These are phyloP conservation scores for Agapanthus africanus DNA, from an alignment of 106 monocot genomes.

Conservation along the genomic window DNA sequence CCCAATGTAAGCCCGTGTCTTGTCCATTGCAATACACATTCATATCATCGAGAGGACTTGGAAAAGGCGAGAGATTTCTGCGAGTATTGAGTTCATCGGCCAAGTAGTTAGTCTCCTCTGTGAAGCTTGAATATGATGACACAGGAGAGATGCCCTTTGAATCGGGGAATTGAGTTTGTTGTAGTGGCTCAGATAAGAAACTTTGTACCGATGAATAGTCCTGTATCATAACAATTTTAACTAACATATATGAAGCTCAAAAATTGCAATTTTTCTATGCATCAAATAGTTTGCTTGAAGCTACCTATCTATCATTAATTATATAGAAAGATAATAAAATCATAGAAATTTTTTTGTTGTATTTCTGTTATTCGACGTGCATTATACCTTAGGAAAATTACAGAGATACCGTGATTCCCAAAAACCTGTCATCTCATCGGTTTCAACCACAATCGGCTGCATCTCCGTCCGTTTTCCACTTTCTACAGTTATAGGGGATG, in stretches of 20 bases:
- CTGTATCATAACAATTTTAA: slow-evolving; percentile 1
- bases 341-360: no score
- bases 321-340: no score
- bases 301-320: no score
- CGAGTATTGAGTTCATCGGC: slow-evolving; percentile 9
- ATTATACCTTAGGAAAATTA: slow-evolving; percentile 15
- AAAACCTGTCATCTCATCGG: slow-evolving; percentile 1
- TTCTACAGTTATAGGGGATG: slow-evolving; percentile 5
- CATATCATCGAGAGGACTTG: slow-evolving; percentile 12
- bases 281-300: no score
- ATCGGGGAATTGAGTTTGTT: background rate
- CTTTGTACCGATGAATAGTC: background rate
- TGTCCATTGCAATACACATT: slow-evolving; percentile 6
- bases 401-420: slow-evolving; percentile 2
- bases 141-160: slow-evolving; percentile 8
- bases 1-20: slow-evolving; percentile 9
- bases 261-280: background rate
- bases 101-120: slow-evolving; percentile 10
- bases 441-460: slow-evolving; percentile 11
- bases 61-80: slow-evolving; percentile 8
- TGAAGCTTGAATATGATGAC: slow-evolving; percentile 15
- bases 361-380: background rate
- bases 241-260: background rate
- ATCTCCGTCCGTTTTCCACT: slow-evolving; percentile 8
- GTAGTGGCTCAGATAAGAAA: background rate